A percentile compares a stretch with the other conserved stretches of the same genome.
These are phyloP conservation scores for Pythium brassicae DNA, from an alignment of 352 stramenopile genomes.

Conservation along the genomic window DNA sequence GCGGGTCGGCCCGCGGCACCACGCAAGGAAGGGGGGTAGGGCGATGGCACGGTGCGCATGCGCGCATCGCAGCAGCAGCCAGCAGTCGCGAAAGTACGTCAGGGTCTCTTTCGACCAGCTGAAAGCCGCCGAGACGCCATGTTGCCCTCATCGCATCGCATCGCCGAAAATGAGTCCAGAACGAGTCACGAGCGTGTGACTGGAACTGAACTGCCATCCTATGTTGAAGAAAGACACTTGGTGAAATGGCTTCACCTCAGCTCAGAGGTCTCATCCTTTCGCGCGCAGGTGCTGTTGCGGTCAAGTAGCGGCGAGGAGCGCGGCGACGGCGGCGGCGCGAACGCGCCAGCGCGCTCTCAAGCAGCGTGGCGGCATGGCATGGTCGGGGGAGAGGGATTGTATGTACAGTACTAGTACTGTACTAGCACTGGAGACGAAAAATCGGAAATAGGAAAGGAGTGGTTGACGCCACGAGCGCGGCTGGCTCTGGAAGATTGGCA, in stretches of 20 bases:
- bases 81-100: not conserved
- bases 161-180: constrained; percentile 14
- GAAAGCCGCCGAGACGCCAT: not conserved
- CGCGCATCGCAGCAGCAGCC: not conserved
- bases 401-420: too few species aligned
- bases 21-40: not conserved
- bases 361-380: too few species aligned
- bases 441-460: too few species aligned
- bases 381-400: too few species aligned
- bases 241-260: not conserved
- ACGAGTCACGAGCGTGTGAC: constrained; percentile 11
- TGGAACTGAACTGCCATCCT: not conserved
- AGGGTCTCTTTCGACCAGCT: constrained; percentile 4
- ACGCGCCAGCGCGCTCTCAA: too few species aligned
- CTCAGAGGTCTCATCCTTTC: too few species aligned
- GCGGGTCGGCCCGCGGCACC: constrained; percentile 1
- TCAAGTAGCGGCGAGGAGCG: too few species aligned
- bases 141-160: not conserved
- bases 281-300: too few species aligned
- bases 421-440: too few species aligned
- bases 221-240: not conserved
- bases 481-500: not conserved
- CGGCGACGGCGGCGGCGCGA: too few species aligned
- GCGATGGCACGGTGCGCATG: too few species aligned
- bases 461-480: too few species aligned